Evolutionary conservation across 2,329 filamentous ascomycete genomes (phyloP), one percentile per base, ranked within the genome.

Genomic region (Venturia effusa): DNA sequence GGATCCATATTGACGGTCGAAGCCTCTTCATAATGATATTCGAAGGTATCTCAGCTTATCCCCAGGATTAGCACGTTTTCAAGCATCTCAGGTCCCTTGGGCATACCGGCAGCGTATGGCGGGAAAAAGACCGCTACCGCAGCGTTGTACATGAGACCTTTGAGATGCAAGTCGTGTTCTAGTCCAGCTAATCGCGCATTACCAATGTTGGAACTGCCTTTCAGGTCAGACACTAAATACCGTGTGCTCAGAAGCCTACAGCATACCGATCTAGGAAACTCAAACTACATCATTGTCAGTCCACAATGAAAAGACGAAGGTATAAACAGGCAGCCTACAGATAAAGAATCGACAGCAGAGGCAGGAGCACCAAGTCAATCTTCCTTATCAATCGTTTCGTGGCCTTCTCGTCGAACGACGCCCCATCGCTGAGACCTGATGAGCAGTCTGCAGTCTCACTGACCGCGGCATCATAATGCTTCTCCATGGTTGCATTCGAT

Each of bases 151-250:
- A 43, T 39, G 34, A 64, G 55, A 17, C 62, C 62, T 22, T 48
- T 30, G 19, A 64, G 40, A 15, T 61, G 41, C n/a, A 64, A 30
- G 55, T 64, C 62, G 17, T 64, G 39, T 40, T 64, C 51, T 30
- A 64, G 5, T 1, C 62, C 62, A 17, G 62, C 62, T 24, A 64
- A n/a, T 30, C 51, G 27, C 22, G 62, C 62, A 64, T 64, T 64
- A 15, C 62, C 62, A 22, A 64, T 63, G n/a, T 63, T 63, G 11
- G 45, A 55, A 34, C 61, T 30, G 45, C 45, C 41, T 30, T 43
- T 27, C 61, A 65, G 83, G 51, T 0, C 85, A 88, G 74, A 84
- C 88, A 11, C 88, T 39, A 77, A 68, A 88, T 88, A 1, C 89
- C 75, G 0, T 39, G 37, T 15, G 17, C n/a, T 45, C 2, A 17